Conservation (phyloP, 345 rosid genomes). For the Hevea brasiliensis region DNA sequence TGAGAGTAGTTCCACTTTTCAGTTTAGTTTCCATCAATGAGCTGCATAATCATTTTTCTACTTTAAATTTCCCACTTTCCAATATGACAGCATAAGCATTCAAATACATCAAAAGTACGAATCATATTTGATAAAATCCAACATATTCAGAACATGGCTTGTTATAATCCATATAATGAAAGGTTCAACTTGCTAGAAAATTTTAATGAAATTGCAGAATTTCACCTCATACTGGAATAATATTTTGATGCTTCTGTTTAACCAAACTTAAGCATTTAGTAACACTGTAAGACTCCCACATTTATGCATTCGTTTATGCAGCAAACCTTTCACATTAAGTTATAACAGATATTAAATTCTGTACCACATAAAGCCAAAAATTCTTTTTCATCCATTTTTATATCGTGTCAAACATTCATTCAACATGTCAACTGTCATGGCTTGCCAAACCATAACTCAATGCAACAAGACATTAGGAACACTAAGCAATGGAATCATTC, state of each 20-base stretch:
- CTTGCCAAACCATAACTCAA: neutral
- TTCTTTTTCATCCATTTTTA: neutral
- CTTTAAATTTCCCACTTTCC: neutral
- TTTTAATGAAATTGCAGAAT: neutral
- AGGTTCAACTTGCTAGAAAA: neutral
- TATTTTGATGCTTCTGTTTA: neutral
- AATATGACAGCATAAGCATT: neutral
- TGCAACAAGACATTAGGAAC: neutral
- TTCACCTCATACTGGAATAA: neutral
- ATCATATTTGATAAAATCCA: neutral
- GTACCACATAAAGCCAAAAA: too few relatives aligned
- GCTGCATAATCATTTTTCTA: constrained; percentile 41
- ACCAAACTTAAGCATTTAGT: neutral
- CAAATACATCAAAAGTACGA: neutral
- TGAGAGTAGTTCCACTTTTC: constrained; percentile 67
- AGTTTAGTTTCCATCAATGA: constrained; percentile 78
- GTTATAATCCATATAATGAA: neutral
- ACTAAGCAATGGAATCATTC: neutral
- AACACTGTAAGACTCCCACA: neutral
- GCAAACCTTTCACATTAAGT: too few relatives aligned
- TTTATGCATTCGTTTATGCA: neutral
- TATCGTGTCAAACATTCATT: neutral
- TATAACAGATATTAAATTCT: too few relatives aligned
- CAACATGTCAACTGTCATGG: neutral
- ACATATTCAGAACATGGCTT: neutral